phyloP scores from a whole-genome alignment of 176 grass and related monocot species.

The Phyllostachys edulis region DNA sequence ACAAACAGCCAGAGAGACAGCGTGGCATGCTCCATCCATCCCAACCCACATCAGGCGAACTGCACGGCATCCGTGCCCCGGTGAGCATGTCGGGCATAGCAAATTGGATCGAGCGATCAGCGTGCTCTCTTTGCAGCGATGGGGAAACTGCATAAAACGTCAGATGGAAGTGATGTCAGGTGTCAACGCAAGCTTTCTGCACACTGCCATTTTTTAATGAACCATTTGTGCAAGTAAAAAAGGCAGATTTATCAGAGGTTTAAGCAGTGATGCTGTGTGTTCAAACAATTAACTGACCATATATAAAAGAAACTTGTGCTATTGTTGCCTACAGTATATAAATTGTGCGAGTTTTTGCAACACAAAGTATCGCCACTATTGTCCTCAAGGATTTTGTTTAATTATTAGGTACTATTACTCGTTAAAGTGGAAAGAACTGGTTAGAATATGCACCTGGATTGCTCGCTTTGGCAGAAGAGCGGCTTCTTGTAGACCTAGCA shows the following conservation, averaged over 20 bases:
- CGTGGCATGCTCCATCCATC: neutral
- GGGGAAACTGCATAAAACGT: conserved; percentile 43
- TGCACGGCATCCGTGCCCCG: no score
- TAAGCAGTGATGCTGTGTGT: neutral
- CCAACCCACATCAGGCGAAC: neutral
- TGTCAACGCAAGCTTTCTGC: no score
- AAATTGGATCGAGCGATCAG: neutral
- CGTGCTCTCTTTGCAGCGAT: neutral
- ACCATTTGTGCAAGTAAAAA: neutral
- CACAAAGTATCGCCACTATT: neutral
- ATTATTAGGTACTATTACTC: neutral
- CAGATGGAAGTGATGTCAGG: neutral
- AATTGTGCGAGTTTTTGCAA: neutral
- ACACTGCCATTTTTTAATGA: neutral
- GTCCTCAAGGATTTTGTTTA: neutral
- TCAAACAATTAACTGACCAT: neutral
- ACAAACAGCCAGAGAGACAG: neutral
- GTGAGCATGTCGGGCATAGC: neutral
- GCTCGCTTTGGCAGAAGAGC: conserved; percentile 83
- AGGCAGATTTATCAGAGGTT: neutral
- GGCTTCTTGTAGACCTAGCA: conserved; percentile 73
- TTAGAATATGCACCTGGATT: conserved; percentile 71
- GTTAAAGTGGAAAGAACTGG: neutral
- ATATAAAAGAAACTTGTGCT: neutral
- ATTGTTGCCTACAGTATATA: neutral